These are phyloP conservation scores for Ambrosia artemisiifolia DNA, from an alignment of 129 eudicot species.

Conservation along the genomic window DNA sequence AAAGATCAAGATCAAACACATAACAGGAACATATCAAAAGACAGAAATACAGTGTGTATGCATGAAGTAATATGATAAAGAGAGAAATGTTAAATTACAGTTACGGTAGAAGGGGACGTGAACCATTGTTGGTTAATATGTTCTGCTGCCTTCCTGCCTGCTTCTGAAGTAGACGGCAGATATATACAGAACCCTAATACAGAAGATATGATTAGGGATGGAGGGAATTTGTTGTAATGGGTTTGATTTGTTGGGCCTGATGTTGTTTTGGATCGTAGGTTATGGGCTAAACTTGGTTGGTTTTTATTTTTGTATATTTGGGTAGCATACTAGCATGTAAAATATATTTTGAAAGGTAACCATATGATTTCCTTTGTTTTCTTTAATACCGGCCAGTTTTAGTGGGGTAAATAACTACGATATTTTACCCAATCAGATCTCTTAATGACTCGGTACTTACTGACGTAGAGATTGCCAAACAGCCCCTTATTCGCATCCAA, in stretches of 20 bases:
- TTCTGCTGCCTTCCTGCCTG: neutral
- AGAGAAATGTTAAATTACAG: conserved; percentile 8
- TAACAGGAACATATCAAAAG: neutral
- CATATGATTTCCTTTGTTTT: too few relatives aligned
- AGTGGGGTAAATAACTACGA: too few relatives aligned
- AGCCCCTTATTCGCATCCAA: too few relatives aligned
- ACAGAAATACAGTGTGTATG: neutral
- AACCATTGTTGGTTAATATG: conserved; percentile 17
- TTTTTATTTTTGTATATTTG: too few relatives aligned
- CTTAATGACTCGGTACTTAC: too few relatives aligned
- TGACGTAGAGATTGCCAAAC: too few relatives aligned
- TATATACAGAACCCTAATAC: conserved; percentile 15
- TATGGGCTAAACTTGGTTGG: neutral
- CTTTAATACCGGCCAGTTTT: too few relatives aligned
- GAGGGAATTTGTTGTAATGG: neutral
- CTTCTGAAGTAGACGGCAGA: conserved; percentile 1
- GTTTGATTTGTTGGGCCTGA: neutral
- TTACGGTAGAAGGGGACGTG: conserved; percentile 25
- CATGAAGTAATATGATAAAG: neutral
- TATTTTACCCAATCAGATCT: too few relatives aligned
- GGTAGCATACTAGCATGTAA: too few relatives aligned
- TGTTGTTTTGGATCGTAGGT: neutral
- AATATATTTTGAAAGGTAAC: too few relatives aligned
- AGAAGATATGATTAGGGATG: conserved; percentile 1
- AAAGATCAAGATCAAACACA: too few relatives aligned